Base-by-base conservation (phyloP, 345 rosid species). In the Garcia nutans region DNA sequence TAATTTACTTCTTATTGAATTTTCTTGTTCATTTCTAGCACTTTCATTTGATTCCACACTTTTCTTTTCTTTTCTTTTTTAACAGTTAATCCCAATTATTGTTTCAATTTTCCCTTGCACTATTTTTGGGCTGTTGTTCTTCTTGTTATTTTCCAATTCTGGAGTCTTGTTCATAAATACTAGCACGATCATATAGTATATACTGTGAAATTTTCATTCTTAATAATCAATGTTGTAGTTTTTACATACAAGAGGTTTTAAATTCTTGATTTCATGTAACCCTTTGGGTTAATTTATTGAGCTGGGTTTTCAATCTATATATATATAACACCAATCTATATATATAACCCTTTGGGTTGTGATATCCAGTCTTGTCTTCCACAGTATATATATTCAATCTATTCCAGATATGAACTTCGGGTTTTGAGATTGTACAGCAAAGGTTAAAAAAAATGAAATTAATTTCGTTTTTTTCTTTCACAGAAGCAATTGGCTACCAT, bases 401-500 rank as follows among this genome's bases (percentile, higher is more conserved):
- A 73, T 77, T 80, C 83, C 80, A 79, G 65, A 76, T 79, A 78
- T 79, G 59, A 79, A 76, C 80, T 91, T 88, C 84, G 93, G 91
- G 60, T 73, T 87, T 77, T 9, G 47, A 24, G 67, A 68, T 68
- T 77, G 47, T 70, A 64, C 74, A 72, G 22, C 41, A 37, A 37
- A 37, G 41, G 41, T 37, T 3, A 37, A 37, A 37, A 37, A 37
- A 37, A 37, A 33, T 1, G 3, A 33, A 3, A 33, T 33, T 37
- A 37, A 37, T 37, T 37, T 37, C 41, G 2, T 37, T 37, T 37
- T 6, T 37, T 37, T 37, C 6, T 37, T 37, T 37, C 5, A 73
- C 93, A 96, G 99, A 92, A 93, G 81, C 99, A 96, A 85, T 82
- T 96, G 82, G 97, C 91, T 19, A 87, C 84, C 80, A 93, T 91